These are phyloP conservation scores for Olyra latifolia DNA, from an alignment of 176 grass and related monocot species.

Conservation along the genomic window DNA sequence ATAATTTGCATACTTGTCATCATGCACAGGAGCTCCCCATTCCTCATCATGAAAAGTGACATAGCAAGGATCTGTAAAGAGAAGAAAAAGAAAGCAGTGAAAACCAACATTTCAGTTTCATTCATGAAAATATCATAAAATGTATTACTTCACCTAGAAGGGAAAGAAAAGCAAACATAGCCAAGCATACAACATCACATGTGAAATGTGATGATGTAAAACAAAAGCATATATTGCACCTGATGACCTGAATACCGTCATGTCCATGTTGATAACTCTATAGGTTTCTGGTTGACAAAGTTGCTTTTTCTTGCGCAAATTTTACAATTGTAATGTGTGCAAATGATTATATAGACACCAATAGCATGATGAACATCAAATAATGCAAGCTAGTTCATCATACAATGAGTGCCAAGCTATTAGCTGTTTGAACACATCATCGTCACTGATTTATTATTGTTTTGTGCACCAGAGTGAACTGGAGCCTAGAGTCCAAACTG, in stretches of 20 bases:
- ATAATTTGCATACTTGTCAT: conserved; percentile 66
- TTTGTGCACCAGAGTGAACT: not conserved
- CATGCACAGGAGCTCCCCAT: conserved; percentile 85
- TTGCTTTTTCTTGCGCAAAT: not conserved
- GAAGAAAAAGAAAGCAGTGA: conserved; percentile 11
- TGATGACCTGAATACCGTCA: not conserved
- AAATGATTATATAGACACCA: not conserved
- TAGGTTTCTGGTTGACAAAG: conserved; percentile 14
- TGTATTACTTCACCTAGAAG: conserved; percentile 32
- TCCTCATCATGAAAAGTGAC: conserved; percentile 91
- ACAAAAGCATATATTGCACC: conserved; percentile 31
- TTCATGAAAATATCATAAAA: conserved; percentile 33
- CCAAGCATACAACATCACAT: not conserved
- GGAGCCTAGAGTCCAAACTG: not conserved
- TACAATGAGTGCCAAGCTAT: not conserved
- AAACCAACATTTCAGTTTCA: conserved; percentile 22
- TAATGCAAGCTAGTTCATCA: not conserved
- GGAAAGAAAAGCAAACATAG: conserved; percentile 36
- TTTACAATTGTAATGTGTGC: conserved; percentile 12
- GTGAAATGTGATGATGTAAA: conserved; percentile 27
- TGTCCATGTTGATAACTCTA: not conserved
- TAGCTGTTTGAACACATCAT: not conserved
- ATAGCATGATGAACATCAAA: conserved; percentile 6
- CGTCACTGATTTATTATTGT: not conserved
- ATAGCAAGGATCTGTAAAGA: conserved; percentile 71